Evolutionary conservation across 75 land plant species (phyloP), one percentile per base, ranked within the genome.

Genomic region (Isoetes taiwanensis): DNA sequence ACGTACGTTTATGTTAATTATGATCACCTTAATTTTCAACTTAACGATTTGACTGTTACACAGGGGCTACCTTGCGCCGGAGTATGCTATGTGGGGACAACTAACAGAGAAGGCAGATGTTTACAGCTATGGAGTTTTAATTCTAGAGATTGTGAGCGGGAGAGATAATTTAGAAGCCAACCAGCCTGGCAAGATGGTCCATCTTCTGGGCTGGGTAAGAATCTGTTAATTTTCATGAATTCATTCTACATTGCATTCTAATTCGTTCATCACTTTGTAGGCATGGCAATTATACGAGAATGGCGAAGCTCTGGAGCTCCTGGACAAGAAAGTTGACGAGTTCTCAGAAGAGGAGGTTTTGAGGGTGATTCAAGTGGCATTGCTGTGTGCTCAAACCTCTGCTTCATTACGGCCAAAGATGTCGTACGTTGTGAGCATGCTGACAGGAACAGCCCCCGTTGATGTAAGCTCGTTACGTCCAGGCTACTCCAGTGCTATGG

Each of bases 261-360:
- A n/a, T n/a, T n/a, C n/a, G n/a, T n/a, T n/a, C n/a, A n/a, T n/a
- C n/a, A n/a, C n/a, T n/a, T n/a, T 59, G 62, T 33, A 59, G 62
- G 62, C 62, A 25, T 59, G 62, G 62, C 24, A 25, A 11, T 43
- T 59, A 1, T 41, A 41, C 5, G 62, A 59, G n/a, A 21, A 59
- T 21, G 25, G 24, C 1, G 31, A 50, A 14, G 32, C 42, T 2
- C 29, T 59, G 62, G 62, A 41, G 52, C 53, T 59, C 17, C 31
- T 59, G 2, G 62, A 59, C 11, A 31, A 43, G 16, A 59, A 42
- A 41, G 62, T 59, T 2, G 62, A 59, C 11, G 23, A 19, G 1
- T 59, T 43, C 20, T 43, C 28, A 31, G 62, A 59, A 50, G 52
- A 59, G 28, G 50, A 41, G 42, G 52, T 34, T 2, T 43, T 27